Base-by-base conservation (phyloP, 106 monocot species). In the Dendrobium nobile region DNA sequence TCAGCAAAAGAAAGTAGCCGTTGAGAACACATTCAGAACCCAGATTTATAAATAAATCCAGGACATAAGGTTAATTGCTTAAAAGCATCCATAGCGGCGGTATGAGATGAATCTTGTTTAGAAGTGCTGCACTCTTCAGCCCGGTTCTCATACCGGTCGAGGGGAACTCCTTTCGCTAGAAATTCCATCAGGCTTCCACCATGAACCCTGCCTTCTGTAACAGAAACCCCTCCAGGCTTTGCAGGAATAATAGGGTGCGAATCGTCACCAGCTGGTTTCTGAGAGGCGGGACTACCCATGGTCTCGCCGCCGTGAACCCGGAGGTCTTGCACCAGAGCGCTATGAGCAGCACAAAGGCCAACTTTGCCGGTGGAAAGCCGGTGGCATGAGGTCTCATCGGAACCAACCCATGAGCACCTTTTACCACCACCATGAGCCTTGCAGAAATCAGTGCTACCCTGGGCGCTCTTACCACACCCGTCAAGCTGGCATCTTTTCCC, bases 151-250 rank as follows among this genome's bases (percentile, higher is more conserved):
- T 2, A 17, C 72, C 17, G 72, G 13, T 72, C 17, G 15, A 72
- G 28, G 33, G 24, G 72, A 42, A 13, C 78, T 41, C 72, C 61
- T 4, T 47, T 80, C 43, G 84, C 85, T 5, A 96, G 77, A 75
- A 89, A 47, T 17, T 86, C 78, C 87, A 94, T 58, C 15, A 97
- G 70, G 77, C 68, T 92, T 6, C 90, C 96, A 18, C 96, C 96
- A 83, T 92, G 96, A 80, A 97, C 94, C 72, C 94, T 82, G 9
- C 94, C 87, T 84, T 94, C 74, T 2, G 44, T 43, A 42, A 44
- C n/a, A 75, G 74, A 75, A 19, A 11, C 17, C 7, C 17, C 58
- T n/a, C 0, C 58, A 58, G 58, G n/a, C 58, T 58, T 58, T 4
- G 18, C 58, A 3, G 58, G 58, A 58, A n/a, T n/a, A 17, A 58